phyloP scores from a whole-genome alignment of 1,139 yeast species.

The Saccharomyces uvarum region DNA sequence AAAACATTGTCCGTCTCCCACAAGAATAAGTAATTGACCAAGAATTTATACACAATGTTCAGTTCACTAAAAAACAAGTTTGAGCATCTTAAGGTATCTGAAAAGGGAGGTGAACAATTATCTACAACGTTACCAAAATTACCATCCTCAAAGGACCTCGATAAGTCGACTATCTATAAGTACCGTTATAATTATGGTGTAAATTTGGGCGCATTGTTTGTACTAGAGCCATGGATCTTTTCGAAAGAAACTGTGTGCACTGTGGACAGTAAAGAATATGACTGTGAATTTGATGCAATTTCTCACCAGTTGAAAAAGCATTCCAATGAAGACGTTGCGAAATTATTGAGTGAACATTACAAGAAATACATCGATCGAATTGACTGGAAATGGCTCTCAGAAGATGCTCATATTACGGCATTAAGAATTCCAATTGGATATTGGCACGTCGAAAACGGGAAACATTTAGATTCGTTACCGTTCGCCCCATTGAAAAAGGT shows the following conservation, averaged over 20 bases:
- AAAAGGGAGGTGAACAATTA: not conserved
- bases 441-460: conserved; percentile 72
- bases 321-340: conserved; percentile 51
- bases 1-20: not conserved
- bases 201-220: conserved; percentile 77
- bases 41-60: not conserved
- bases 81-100: not conserved
- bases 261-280: not conserved
- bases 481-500: conserved; percentile 50
- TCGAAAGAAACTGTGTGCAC: conserved; percentile 37
- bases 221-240: conserved; percentile 70
- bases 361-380: conserved; percentile 43
- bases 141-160: conserved; percentile 31
- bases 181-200: conserved; percentile 73
- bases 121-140: not conserved
- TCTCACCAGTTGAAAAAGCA: conserved; percentile 38
- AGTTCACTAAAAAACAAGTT: conserved; percentile 1
- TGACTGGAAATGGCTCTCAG: conserved; percentile 71
- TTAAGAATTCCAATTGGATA: conserved; percentile 85
- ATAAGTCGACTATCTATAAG: conserved; percentile 50
- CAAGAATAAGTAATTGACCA: not conserved
- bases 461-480: conserved; percentile 46
- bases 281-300: conserved; percentile 63
- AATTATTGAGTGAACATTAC: conserved; percentile 65
- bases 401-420: conserved; percentile 58